Evolutionary conservation across 352 stramenopile genomes (phyloP).

Genomic region (Blastocystis hominis): DNA sequence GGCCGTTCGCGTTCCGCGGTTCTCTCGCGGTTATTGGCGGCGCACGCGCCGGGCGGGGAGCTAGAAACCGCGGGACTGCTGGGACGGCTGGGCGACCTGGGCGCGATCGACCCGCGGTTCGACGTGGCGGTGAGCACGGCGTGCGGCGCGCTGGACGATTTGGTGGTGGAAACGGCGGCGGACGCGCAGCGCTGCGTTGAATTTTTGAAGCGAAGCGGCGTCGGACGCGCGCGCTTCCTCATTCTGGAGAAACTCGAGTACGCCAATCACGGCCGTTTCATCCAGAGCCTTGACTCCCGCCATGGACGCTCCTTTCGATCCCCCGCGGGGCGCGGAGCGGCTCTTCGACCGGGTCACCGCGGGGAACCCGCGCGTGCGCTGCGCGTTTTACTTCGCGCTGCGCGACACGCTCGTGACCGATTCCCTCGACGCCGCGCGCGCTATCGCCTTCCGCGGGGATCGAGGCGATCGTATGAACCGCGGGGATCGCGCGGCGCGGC

Average conservation of each 20-base stretch:
- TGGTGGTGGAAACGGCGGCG: conserved; percentile 89
- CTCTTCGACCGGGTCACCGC: conserved; percentile 79
- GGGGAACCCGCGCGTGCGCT: conserved; percentile 75
- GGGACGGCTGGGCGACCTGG: conserved; percentile 89
- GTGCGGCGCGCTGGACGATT: conserved; percentile 83
- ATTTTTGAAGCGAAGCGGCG: conserved; percentile 83
- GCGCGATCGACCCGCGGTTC: conserved; percentile 84
- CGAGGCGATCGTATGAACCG: conserved; percentile 65
- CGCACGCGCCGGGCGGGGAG: background rate
- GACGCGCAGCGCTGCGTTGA: conserved; percentile 86
- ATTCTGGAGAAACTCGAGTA: conserved; percentile 91
- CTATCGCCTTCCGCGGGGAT: conserved; percentile 72
- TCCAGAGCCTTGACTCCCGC: conserved; percentile 62
- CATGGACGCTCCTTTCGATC: conserved; percentile 60
- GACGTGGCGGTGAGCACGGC: conserved; percentile 94
- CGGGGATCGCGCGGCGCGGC: conserved; percentile 64
- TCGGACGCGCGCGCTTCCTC: conserved; percentile 89
- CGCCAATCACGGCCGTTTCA: conserved; percentile 60
- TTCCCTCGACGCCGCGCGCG: conserved; percentile 74
- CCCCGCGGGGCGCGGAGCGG: conserved; percentile 64
- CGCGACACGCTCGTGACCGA: conserved; percentile 90
- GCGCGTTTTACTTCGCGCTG: conserved; percentile 89
- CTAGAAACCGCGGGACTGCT: conserved; percentile 74
- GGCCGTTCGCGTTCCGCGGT: background rate
- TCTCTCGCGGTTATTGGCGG: background rate